Evolutionary conservation across 768 basidiomycete species (phyloP), one percentile per base, ranked within the genome.

Genomic region (Serpula lacrymans): DNA sequence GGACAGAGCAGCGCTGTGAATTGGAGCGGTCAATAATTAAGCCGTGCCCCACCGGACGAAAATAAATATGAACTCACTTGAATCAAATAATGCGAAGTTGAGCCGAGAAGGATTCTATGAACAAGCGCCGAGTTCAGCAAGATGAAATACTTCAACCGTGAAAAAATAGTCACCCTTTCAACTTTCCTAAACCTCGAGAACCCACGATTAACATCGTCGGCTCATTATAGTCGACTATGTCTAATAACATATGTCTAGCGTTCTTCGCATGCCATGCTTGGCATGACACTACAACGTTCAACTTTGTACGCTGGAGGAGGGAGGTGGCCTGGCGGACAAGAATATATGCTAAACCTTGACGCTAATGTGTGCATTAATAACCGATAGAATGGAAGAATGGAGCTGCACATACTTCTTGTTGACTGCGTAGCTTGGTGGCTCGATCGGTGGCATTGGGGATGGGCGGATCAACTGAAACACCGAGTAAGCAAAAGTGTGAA

Each of bases 181-280:
- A 63, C 51, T 90, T 82, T 14, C 88, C 78, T 13, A 94, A 48
- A 45, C 94, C 94, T 35, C 94, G 81, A n/a, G 90, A 94, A 3
- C 94, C 94, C 8, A 96, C 94, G 40, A 97, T 95, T 23, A 92
- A 70, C 88, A 96, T 93, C 6, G 79, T 80, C 1, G 94, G 94
- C 42, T 91, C 82, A 26, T 82, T 69, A 55, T 87, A 77, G 53
- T 97, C 94, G 18, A 95, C 83, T 38, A 97, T 77, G 52, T 94
- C 88, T 78, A 95, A 68, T 17, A 95, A 66, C 83, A 94, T 93
- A 55, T 93, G 90, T 17, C 90, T 68, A 1, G 85, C 74, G 56
- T 94, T 94, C 70, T 95, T 96, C n/a, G 94, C 91, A 50, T 98
- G 94, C 79, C 94, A 88, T 21, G 94, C 93, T 64, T 98, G 93